Conservation (phyloP, 208 protist genomes). For the Acanthamoeba castellanii region DNA sequence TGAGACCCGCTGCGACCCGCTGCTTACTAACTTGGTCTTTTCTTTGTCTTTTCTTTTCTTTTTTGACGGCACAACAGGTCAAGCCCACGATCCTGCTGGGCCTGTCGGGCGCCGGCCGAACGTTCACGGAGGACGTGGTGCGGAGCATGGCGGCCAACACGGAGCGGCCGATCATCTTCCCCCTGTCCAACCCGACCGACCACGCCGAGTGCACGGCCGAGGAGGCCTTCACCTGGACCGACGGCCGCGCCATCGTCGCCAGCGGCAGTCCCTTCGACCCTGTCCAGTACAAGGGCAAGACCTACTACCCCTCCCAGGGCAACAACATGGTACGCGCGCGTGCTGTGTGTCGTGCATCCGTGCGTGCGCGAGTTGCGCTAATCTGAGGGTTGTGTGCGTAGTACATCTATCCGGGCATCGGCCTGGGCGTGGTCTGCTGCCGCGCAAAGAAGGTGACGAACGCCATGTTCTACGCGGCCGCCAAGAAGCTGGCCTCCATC, state of each 20-base stretch:
- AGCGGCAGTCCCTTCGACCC: conserved; percentile 96
- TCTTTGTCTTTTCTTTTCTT: too few relatives aligned
- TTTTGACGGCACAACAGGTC: conserved; percentile 88
- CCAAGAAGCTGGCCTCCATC: conserved; percentile 69
- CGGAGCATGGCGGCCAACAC: conserved; percentile 90
- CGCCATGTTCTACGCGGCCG: conserved; percentile 91
- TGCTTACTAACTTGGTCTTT: too few relatives aligned
- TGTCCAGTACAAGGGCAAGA: conserved; percentile 90
- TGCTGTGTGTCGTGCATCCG: neutral
- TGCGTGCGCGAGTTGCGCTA: neutral
- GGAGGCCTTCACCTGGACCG: conserved; percentile 95
- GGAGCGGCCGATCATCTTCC: conserved; percentile 96
- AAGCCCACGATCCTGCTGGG: conserved; percentile 95
- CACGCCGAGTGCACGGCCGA: conserved; percentile 93
- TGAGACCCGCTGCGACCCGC: too few relatives aligned
- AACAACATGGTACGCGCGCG: conserved; percentile 94
- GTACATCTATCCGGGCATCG: conserved; percentile 91
- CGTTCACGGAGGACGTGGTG: conserved; percentile 96
- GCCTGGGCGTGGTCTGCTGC: conserved; percentile 89
- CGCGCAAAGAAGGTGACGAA: conserved; percentile 91
- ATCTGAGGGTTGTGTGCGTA: neutral
- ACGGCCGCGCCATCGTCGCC: conserved; percentile 96
- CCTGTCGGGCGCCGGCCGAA: conserved; percentile 86
- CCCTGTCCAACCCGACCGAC: conserved; percentile 93
- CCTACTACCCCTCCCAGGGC: conserved; percentile 93